Base-by-base conservation (phyloP, 129 eudicot species). In the Cynara cardunculus region DNA sequence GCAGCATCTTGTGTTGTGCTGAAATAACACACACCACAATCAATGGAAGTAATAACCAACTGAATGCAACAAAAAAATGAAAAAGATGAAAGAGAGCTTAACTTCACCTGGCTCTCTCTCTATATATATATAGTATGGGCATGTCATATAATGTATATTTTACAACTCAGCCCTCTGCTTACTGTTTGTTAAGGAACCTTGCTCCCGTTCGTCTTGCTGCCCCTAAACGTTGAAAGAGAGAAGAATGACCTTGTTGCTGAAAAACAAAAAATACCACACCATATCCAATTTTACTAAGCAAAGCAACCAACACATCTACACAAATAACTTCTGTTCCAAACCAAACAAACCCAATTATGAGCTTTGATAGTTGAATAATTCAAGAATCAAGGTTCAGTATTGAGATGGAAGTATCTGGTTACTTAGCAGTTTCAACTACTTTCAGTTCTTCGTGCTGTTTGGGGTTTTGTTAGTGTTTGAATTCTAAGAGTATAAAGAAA, bases 161-260 rank as follows among this genome's bases (percentile, higher is more conserved):
- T 80, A 79, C 81, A 78, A 30, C 84, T 65, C 78, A 14, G 41
- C 8, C 49, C 81, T 82, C 4, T 8, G 31, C 79, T 24, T 8
- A 16, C 87, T 75, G 78, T 56, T 56, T 10, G 68, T 76, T 74
- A 82, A 76, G 56, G 74, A 76, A 72, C 87, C 86, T 82, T 80
- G 68, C 87, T 86, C 88, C 84, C 84, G 69, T 61, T 86, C 66
- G 88, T 86, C 87, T 92, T 94, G 87, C 89, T 87, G 32, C 94
- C 92, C 85, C 92, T 89, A 82, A 92, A 95, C 70, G 97, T 90
- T 75, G 99, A 90, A 85, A 95, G 93, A 79, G 99, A 95, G 91
- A 95, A 95, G 88, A 95, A 90, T 71, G 97, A 90, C 86, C 95
- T 89, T 81, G 92, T 53, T 75, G 92, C 99, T 95, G 95, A 85